A percentile compares a stretch with the other conserved stretches of the same genome.
Conservation (phyloP, 2,329 filamentous ascomycete genomes). For the Claviceps africana region DNA sequence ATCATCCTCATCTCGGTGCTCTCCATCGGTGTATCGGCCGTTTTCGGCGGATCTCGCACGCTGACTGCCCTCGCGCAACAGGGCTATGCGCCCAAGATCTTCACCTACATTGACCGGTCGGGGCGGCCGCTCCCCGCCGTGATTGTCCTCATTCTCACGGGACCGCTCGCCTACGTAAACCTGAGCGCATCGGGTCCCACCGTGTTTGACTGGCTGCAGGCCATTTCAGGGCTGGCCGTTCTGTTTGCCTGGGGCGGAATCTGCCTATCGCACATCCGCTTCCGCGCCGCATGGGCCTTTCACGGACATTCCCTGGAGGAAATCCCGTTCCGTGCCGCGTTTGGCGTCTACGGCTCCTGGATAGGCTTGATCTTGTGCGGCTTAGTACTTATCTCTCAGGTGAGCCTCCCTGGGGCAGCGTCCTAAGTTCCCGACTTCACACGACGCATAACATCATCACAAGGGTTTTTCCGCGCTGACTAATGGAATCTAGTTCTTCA, state of each 20-base stretch:
- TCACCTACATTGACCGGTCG: conserved; percentile 38
- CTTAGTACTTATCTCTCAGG: conserved; percentile 37
- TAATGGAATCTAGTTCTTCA: conserved; percentile 26
- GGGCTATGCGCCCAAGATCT: conserved; percentile 39
- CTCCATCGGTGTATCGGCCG: conserved; percentile 38
- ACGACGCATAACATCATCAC: no score
- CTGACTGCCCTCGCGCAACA: conserved; percentile 41
- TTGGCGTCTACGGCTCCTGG: conserved; percentile 49
- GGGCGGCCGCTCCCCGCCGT: conserved; percentile 37
- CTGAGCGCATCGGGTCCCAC: conserved; percentile 29
- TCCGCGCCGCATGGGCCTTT: conserved; percentile 44
- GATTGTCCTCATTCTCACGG: conserved; percentile 30
- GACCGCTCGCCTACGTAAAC: conserved; percentile 33
- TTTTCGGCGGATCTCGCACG: conserved; percentile 42
- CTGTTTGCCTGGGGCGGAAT: conserved; percentile 55
- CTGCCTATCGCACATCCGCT: conserved; percentile 52
- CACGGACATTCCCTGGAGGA: conserved; percentile 49
- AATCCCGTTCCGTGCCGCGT: conserved; percentile 46
- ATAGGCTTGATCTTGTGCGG: conserved; percentile 43
- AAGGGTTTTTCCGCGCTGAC: neutral
- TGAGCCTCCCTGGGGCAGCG: conserved; percentile 14
- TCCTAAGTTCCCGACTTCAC: neutral
- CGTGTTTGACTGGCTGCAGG: conserved; percentile 51
- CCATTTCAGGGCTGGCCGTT: conserved; percentile 47
- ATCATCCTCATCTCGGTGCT: conserved; percentile 40